Evolutionary conservation across 73 alveolate species (phyloP), one percentile per base, ranked within the genome.

Genomic region (Stentor coeruleus): DNA sequence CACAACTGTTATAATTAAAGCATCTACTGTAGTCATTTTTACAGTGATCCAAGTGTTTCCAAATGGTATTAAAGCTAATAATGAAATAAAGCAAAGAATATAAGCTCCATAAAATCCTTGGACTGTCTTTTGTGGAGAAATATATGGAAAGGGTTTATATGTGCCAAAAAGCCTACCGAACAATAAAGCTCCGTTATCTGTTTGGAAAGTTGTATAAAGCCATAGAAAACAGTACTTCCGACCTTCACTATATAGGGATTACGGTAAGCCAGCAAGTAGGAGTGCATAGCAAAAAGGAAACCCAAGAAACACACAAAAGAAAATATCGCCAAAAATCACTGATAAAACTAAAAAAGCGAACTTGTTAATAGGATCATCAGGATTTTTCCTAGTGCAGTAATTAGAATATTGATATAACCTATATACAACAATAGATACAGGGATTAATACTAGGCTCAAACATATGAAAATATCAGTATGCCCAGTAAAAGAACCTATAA

Each of bases 121-220:
- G 28, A 55, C 30, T 35, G 88, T 35, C 37, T 82, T 58, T 3
- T 38, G 37, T n/a, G 88, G 84, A 20, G 86, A 40, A 30, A 74
- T 82, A 4, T 38, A 59, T 28, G 88, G 41, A 28, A 59, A 59
- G 74, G 37, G 58, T 20, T 82, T 55, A 73, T 73, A 35, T 36
- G 35, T 58, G 0, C 86, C 88, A 82, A 82, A 58, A 31, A 74
- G 38, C 81, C 41, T 58, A 30, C 88, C 86, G 37, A 35, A 11
- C 28, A 58, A 74, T 38, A 82, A 82, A 58, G 84, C 86, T 11
- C 88, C 88, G 1, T 74, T 80, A 74, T 82, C 88, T 14, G 83
- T 20, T 39, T 75, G 83, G 30, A 75, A 75, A 39, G 83, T 75
- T 28, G 59, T 38, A 37, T 35, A 75, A 75, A 75, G 26, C 83